Conservation (phyloP, 2,329 filamentous ascomycete genomes). For the Gyromitra esculenta region DNA sequence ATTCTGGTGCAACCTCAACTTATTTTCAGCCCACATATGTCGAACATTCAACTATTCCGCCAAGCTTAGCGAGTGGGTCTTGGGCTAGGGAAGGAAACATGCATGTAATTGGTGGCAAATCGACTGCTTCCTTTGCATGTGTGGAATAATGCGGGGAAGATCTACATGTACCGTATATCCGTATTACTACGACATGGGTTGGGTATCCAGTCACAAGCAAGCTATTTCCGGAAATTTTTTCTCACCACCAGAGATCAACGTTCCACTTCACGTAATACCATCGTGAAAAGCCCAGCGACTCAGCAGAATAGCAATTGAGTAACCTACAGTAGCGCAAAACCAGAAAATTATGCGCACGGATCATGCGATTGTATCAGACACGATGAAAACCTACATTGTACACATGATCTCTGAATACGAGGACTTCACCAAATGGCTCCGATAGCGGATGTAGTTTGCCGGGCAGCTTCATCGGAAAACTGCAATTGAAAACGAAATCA, state of each 20-base stretch:
- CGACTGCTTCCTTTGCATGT: slow-evolving; percentile 14
- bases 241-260: background rate
- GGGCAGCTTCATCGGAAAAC: background rate
- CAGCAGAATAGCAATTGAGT: slow-evolving; percentile 2
- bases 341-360: slow-evolving; percentile 14
- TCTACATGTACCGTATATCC: slow-evolving; percentile 16
- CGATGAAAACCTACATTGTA: slow-evolving; percentile 3
- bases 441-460: slow-evolving; percentile 6
- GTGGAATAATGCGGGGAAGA: slow-evolving; percentile 30
- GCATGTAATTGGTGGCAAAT: background rate
- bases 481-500: slow-evolving; percentile 31
- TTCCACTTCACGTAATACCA: slow-evolving; percentile 30
- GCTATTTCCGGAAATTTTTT: slow-evolving; percentile 30
- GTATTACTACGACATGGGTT: slow-evolving; percentile 21
- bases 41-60: background rate
- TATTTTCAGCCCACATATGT: background rate
- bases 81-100: background rate
- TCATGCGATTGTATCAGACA: slow-evolving; percentile 18
- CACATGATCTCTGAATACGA: slow-evolving; percentile 42
- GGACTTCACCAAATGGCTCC: slow-evolving; percentile 8
- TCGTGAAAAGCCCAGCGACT: background rate
- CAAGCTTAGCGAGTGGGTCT: slow-evolving; percentile 11
- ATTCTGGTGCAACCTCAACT: slow-evolving; percentile 4
- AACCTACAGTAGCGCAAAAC: background rate
- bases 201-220: slow-evolving; percentile 22